Percentiles rank a stretch among this genome's conserved stretches.
These are phyloP conservation scores for Verbena officinalis DNA, from an alignment of 257 asterid genomes.

Conservation along the genomic window DNA sequence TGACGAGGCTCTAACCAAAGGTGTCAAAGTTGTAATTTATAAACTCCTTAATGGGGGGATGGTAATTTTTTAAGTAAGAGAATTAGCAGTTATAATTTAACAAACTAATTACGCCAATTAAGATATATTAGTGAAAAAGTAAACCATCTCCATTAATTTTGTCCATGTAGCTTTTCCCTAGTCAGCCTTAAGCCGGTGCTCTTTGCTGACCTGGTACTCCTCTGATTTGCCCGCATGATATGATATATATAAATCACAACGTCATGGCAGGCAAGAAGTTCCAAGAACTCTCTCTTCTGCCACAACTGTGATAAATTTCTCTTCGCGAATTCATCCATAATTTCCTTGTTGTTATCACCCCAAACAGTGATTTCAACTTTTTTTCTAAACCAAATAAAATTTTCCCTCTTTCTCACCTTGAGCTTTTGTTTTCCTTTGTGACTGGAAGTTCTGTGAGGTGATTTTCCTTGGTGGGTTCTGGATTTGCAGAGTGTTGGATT, in stretches of 20 bases:
- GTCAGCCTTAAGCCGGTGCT: constrained; percentile 43
- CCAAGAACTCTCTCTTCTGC: constrained; percentile 33
- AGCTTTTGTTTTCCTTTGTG: constrained; percentile 18
- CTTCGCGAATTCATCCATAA: not conserved
- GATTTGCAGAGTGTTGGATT: constrained; percentile 34
- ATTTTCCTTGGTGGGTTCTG: constrained; percentile 27
- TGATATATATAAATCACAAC: not conserved
- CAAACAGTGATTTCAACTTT: constrained; percentile 21
- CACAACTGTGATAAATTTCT: too few species aligned
- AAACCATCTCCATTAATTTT: constrained; percentile 34
- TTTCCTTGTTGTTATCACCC: constrained; percentile 32
- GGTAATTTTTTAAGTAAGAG: too few species aligned
- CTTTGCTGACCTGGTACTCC: constrained; percentile 39
- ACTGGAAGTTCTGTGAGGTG: constrained; percentile 20
- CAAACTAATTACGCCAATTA: too few species aligned
- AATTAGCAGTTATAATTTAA: too few species aligned
- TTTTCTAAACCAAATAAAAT: not conserved
- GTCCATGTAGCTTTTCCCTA: constrained; percentile 10
- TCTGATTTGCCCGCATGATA: constrained; percentile 4
- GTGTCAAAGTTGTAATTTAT: too few species aligned
- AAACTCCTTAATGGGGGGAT: too few species aligned
- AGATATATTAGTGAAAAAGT: too few species aligned
- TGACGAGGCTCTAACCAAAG: too few species aligned
- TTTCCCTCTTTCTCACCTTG: too few species aligned
- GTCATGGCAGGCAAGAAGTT: not conserved